Base-by-base conservation (phyloP, 1,284 basidiomycete genomes). In the Neotropicomus parvogracilis region DNA sequence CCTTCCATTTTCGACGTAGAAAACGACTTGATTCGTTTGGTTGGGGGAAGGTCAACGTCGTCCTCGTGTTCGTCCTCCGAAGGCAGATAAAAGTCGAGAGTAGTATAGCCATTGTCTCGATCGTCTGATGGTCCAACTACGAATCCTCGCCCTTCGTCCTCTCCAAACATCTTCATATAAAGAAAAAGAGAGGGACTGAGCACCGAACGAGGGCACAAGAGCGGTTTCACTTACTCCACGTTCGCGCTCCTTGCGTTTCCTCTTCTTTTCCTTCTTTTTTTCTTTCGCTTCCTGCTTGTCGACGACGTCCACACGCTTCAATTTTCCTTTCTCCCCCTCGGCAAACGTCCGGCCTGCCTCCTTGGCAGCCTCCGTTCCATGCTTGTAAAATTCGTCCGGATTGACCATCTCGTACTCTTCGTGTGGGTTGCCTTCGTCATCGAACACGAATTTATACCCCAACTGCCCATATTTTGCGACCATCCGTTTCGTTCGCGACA, bases 211-310 rank as follows among this genome's bases (percentile, higher is more conserved):
- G 3, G 27, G 4, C 12, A 29, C 33, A 33, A 2, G 27, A 3
- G 8, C 12, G 28, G 32, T 47, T 48, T 51, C 35, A 70, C 77
- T 58, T 54, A 80, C 82, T 55, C 62, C 70, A 50, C 70, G 73
- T 59, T 83, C 86, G 31, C 75, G 77, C 57, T 95, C 91, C 51
- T 88, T 80, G 62, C 91, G 85, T 74, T 95, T 97, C 59, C 91
- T 73, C 69, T 91, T 95, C 75, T 88, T 90, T 69, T 94, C 91
- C 53, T 79, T 74, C 71, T 88, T 88, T 78, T 94, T 94, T 65
- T 89, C 90, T 65, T 81, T 84, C 19, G 91, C 94, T 56, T 90
- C 83, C 50, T 82, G 80, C 70, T 87, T 88, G 72, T 95, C 93
- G 46, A 72, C 55, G 49, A 84, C 76, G 70, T 94, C 91, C 33